A percentile compares a stretch with the other conserved stretches of the same genome.
Evolutionary conservation across 768 basidiomycete genomes (phyloP).

Genomic region (Calocybe cyanea): DNA sequence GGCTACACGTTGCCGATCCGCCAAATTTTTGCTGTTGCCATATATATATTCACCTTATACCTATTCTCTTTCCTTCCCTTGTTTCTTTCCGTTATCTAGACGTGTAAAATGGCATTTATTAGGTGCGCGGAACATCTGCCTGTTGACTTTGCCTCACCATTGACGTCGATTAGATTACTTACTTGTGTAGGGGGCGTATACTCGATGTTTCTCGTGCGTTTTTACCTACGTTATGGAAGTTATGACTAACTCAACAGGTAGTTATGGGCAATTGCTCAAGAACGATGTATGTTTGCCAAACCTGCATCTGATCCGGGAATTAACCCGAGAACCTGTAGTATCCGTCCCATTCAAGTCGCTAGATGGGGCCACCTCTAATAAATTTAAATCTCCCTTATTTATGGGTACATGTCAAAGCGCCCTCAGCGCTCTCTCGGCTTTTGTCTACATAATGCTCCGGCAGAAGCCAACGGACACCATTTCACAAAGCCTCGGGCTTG

Average conservation of each 20-base stretch:
- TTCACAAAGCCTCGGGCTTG: slow-evolving; percentile 59
- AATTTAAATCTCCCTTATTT: slow-evolving; percentile 84
- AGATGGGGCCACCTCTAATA: slow-evolving; percentile 57
- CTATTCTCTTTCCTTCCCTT: background rate
- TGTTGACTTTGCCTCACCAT: background rate
- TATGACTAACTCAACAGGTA: slow-evolving; percentile 23
- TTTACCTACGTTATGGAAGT: background rate
- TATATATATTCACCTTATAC: background rate
- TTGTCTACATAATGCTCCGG: slow-evolving; percentile 70
- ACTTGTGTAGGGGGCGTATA: slow-evolving; percentile 88
- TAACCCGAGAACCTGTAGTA: slow-evolving; percentile 37
- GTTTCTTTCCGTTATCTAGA: slow-evolving; percentile 1
- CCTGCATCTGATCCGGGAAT: background rate
- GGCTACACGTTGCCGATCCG: slow-evolving; percentile 20
- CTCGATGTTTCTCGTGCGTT: slow-evolving; percentile 83
- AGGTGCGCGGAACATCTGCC: slow-evolving; percentile 13
- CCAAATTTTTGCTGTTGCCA: background rate
- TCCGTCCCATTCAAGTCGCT: slow-evolving; percentile 79
- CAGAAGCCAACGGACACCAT: slow-evolving; percentile 52
- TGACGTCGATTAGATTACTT: slow-evolving; percentile 44
- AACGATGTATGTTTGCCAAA: slow-evolving; percentile 60
- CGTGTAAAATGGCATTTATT: slow-evolving; percentile 20
- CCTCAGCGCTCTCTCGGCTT: slow-evolving; percentile 70
- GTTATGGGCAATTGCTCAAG: slow-evolving; percentile 94
- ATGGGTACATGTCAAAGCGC: slow-evolving; percentile 83